Evolutionary conservation across 2,329 filamentous ascomycete species (phyloP).

Genomic region (Penicillium sp.): DNA sequence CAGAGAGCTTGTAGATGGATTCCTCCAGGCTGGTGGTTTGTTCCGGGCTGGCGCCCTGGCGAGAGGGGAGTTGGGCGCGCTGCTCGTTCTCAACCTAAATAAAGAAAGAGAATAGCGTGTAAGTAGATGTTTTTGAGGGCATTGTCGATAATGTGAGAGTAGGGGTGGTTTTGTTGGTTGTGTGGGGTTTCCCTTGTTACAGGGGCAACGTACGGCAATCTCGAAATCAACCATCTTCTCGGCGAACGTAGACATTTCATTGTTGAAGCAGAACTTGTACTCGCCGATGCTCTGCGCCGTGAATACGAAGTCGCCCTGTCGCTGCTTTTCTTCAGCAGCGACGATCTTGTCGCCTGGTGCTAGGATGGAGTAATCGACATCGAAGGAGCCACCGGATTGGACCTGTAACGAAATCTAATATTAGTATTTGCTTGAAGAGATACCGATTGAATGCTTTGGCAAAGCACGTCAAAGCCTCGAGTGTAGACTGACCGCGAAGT

Average conservation of each 20-base stretch:
- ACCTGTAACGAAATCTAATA: conserved; percentile 59
- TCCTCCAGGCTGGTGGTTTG: conserved; percentile 89
- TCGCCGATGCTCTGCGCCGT: conserved; percentile 85
- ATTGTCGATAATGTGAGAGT: not conserved
- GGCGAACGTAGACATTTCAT: conserved; percentile 95
- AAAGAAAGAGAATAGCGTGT: not conserved
- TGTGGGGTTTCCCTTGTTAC: not conserved
- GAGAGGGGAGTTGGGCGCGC: conserved; percentile 78
- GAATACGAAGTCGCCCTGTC: conserved; percentile 97
- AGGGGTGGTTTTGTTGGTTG: not conserved
- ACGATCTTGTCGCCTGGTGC: conserved; percentile 80
- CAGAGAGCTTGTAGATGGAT: conserved; percentile 90
- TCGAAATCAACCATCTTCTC: conserved; percentile 99
- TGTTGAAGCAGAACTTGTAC: conserved; percentile 97
- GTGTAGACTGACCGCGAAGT: conserved; percentile 80
- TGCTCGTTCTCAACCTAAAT: conserved; percentile 84
- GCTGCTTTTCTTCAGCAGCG: conserved; percentile 82
- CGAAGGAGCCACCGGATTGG: conserved; percentile 97
- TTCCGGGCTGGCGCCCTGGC: conserved; percentile 84
- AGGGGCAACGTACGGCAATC: conserved; percentile 70
- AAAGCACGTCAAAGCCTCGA: not conserved
- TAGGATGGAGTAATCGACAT: conserved; percentile 88
- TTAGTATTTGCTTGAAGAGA: conserved; percentile 2
- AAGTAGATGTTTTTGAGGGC: not conserved
- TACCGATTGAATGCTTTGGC: not conserved